These are phyloP conservation scores for Grosmannia penicillata DNA, from an alignment of 2,329 filamentous ascomycete genomes.

Conservation along the genomic window DNA sequence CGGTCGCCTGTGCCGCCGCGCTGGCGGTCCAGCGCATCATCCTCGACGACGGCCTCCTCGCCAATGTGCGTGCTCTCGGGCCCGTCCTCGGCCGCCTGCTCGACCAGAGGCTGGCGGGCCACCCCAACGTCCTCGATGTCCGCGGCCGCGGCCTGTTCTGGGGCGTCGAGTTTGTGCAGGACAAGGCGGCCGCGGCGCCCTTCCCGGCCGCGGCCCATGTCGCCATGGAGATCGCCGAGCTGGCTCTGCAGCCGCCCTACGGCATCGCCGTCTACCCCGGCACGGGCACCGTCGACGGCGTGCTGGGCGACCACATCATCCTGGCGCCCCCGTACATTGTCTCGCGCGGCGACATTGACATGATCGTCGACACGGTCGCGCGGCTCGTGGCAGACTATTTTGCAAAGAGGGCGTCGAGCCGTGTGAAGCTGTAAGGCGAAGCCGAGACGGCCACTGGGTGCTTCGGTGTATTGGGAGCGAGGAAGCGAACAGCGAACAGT, in stretches of 20 bases:
- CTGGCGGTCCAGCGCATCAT: constrained; percentile 25
- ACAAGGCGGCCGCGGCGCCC: constrained; percentile 18
- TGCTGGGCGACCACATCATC: constrained; percentile 53
- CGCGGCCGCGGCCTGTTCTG: constrained; percentile 29
- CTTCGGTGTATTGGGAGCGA: too few relatives aligned
- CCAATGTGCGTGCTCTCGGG: constrained; percentile 20
- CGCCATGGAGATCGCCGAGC: constrained; percentile 18
- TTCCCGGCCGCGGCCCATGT: constrained; percentile 19
- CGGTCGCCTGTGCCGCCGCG: constrained; percentile 23
- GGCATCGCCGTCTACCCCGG: constrained; percentile 45
- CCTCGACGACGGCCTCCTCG: constrained; percentile 18
- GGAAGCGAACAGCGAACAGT: too few relatives aligned
- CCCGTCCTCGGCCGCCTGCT: constrained; percentile 16
- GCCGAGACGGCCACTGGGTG: too few relatives aligned
- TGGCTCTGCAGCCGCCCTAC: constrained; percentile 17
- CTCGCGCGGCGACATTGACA: constrained; percentile 37
- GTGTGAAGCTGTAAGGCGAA: too few relatives aligned
- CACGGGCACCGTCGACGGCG: constrained; percentile 42
- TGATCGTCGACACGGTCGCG: constrained; percentile 34
- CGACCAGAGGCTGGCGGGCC: constrained; percentile 14
- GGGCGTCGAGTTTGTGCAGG: constrained; percentile 25
- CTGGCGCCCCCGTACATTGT: constrained; percentile 56
- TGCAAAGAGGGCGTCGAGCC: too few relatives aligned
- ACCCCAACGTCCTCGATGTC: constrained; percentile 26
- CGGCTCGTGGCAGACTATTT: constrained; percentile 39